Evolutionary conservation across 1,284 basidiomycete species (phyloP).

Genomic region (Earliella scabrosa): DNA sequence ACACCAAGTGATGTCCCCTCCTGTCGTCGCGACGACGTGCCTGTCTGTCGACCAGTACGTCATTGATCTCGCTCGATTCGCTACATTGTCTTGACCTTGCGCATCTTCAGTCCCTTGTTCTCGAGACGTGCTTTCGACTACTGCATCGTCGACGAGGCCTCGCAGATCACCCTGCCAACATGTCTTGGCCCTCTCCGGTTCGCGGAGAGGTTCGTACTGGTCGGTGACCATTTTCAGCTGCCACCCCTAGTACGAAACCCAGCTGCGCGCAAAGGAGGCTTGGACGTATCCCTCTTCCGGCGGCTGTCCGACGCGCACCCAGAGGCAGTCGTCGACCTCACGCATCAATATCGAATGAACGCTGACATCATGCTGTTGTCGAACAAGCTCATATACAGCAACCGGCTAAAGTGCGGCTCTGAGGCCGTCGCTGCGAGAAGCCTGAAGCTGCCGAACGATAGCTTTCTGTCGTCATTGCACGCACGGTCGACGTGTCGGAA

Average conservation of each 20-base stretch:
- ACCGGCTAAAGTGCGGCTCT: conserved; percentile 81
- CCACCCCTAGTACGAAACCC: conserved; percentile 89
- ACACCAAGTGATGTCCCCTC: conserved; percentile 80
- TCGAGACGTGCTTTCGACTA: conserved; percentile 89
- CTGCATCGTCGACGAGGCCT: conserved; percentile 98
- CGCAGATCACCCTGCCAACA: conserved; percentile 95
- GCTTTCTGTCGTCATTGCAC: conserved; percentile 48
- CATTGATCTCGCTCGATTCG: too few species aligned
- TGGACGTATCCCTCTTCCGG: conserved; percentile 92
- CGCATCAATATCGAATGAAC: conserved; percentile 96
- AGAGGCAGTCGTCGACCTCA: conserved; percentile 80
- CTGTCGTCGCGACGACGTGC: conserved; percentile 95
- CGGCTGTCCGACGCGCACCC: conserved; percentile 88
- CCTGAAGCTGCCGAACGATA: conserved; percentile 56
- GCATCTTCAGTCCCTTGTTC: conserved; percentile 80
- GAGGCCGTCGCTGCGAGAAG: conserved; percentile 66
- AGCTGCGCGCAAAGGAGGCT: conserved; percentile 81
- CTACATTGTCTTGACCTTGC: too few species aligned
- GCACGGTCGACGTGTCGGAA: conserved; percentile 29
- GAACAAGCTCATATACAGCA: conserved; percentile 87
- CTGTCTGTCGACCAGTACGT: conserved; percentile 91
- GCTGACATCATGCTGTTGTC: conserved; percentile 94
- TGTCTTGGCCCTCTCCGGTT: conserved; percentile 93
- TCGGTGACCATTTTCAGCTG: conserved; percentile 97
- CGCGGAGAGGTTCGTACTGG: conserved; percentile 90